Base-by-base conservation (phyloP, 371 early-diverging fungal genomes). In the Catenaria anguillulae region DNA sequence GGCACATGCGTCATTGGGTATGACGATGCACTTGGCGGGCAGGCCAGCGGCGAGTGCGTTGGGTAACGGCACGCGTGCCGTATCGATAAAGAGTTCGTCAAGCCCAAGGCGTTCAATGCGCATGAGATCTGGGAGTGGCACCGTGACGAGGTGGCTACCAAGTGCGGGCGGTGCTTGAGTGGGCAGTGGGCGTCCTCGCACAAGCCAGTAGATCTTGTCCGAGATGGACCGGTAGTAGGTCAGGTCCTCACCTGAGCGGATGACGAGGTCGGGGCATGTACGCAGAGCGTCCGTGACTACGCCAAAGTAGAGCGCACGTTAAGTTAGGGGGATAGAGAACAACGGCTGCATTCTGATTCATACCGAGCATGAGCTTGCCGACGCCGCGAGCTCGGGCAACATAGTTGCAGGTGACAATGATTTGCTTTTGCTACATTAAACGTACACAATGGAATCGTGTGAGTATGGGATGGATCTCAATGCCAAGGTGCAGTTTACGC, bases 341-440 rank as follows among this genome's bases (percentile, higher is more conserved):
- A 17, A 43, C 21, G 45, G 10, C n/a, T n/a, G n/a, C n/a, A n/a
- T n/a, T n/a, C n/a, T 3, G 4, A 23, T 43, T 3, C 45, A 3
- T 3, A 43, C 45, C 52, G 31, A 67, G 60, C 46, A 26, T 62
- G 19, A 70, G 64, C 56, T 70, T 70, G 23, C 54, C 45, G 31
- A 70, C 62, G 31, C 70, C 70, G 21, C 8, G 42, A 0, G 24
- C 40, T 6, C 70, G 63, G 4, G 70, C 70, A 19, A 40, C 56
- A 60, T 70, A 70, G 56, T 70, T 70, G 65, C 65, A 67, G 4
- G 66, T 68, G 19, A 68, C 68, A 33, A 68, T 60, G 50, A 68
- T 65, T 3, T 66, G 63, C 65, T 68, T 70, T 46, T 70, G 70
- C 56, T 65, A 61, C 15, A 67, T 67, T n/a, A n/a, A n/a, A 12